Conservation (phyloP, 176 grass and related monocot species). For the Ampelocalamus luodianensis region DNA sequence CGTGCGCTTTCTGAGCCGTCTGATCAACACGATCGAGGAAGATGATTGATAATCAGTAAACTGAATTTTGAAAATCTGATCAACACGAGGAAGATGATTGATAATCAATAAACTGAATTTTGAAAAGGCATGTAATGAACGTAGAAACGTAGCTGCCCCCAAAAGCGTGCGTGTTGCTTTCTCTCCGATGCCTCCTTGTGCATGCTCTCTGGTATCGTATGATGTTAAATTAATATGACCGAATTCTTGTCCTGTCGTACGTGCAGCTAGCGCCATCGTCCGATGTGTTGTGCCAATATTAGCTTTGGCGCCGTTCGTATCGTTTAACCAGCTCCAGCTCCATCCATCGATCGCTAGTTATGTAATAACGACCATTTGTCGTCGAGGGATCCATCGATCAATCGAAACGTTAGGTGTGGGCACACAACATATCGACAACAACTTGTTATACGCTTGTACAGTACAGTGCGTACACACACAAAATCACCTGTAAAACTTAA, state of each 20-base stretch:
- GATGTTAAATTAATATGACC: conserved; percentile 39
- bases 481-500: not conserved
- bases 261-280: not conserved
- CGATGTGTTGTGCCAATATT: not conserved
- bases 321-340: not conserved
- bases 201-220: not conserved
- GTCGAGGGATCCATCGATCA: conserved; percentile 14
- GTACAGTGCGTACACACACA: not conserved
- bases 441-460: not conserved
- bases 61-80: too few species aligned
- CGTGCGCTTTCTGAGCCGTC: too few species aligned
- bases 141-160: conserved; percentile 29
- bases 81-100: too few species aligned
- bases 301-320: not conserved
- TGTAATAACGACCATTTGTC: conserved; percentile 15
- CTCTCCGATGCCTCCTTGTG: not conserved
- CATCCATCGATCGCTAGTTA: not conserved
- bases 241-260: not conserved
- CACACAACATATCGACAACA: not conserved
- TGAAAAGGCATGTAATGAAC: not conserved
- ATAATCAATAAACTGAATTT: not conserved
- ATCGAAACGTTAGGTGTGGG: not conserved
- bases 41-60: too few species aligned
- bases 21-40: too few species aligned
- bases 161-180: conserved; percentile 48